Evolutionary conservation across 768 basidiomycete species (phyloP).

Genomic region (Boletales sp.): DNA sequence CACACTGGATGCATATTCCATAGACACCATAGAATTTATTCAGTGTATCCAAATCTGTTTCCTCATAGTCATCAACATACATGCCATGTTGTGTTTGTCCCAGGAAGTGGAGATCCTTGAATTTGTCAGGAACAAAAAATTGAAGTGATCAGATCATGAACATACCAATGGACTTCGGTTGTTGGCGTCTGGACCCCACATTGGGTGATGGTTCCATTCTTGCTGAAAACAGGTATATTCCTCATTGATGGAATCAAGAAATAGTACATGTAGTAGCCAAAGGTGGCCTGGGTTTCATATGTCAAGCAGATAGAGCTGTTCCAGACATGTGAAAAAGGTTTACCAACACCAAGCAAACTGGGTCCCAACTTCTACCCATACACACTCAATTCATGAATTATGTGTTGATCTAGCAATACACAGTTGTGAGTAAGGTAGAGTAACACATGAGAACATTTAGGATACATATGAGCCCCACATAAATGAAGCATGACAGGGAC

Average conservation of each 20-base stretch:
- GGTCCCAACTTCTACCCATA: no score
- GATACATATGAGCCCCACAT: no score
- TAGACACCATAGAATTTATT: not conserved
- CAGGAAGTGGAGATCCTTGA: conserved; percentile 10
- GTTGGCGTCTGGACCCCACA: conserved; percentile 2
- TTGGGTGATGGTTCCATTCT: conserved; percentile 40
- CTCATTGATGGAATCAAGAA: conserved; percentile 35
- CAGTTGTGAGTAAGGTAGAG: no score
- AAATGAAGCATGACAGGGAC: no score
- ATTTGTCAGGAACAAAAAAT: not conserved
- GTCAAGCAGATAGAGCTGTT: conserved; percentile 33
- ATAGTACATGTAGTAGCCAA: conserved; percentile 44
- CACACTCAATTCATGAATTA: no score
- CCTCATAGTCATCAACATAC: conserved; percentile 7
- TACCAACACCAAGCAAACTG: no score
- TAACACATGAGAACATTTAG: no score
- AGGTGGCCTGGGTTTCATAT: conserved; percentile 31
- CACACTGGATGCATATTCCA: not conserved
- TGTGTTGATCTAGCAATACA: no score
- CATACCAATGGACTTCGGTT: conserved; percentile 8
- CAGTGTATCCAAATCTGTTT: not conserved
- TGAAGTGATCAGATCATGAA: not conserved
- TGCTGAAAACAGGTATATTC: conserved; percentile 35
- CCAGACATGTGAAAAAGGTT: conserved; percentile 39
- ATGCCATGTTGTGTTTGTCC: conserved; percentile 8